Base-by-base conservation (phyloP, 352 stramenopile genomes). In the Globisporangium rhizosaccharum region DNA sequence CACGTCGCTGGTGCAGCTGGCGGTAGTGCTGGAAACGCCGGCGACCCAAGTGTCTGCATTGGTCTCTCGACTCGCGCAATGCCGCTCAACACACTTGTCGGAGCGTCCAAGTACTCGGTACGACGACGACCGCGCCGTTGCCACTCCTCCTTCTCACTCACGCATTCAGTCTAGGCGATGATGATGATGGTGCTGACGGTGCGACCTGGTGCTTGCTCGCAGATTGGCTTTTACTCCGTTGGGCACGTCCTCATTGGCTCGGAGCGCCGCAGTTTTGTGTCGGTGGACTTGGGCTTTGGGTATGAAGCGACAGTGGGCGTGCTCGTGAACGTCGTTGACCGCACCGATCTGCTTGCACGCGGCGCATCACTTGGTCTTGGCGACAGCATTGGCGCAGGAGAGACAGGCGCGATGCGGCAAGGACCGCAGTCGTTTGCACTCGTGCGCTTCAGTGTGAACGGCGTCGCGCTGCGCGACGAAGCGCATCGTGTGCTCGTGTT, bases 181-280 rank as follows among this genome's bases (percentile, higher is more conserved):
- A n/a, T 5, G 3, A n/a, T n/a, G 28, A 20, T 37, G 33, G 18
- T 15, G 25, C 33, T 56, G 30, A 47, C 39, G 42, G 10, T 44
- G 25, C 50, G 28, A 18, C 45, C 23, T 23, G 23, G 23, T 23
- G 51, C 36, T 42, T 44, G 14, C 17, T 44, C 53, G 20, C 69
- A 94, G 85, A 80, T 91, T 57, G 83, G 85, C 44, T 88, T 89
- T 58, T 90, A 91, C 62, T 92, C 83, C 9, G 80, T 84, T 28
- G 85, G 85, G 17, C 82, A 90, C 37, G 77, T 95, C 1, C 69
- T 95, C 15, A 65, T 91, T 18, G 79, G 81, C 1, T 77, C 75
- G 2, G 72, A 90, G 46, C 66, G 76, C 37, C 74, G 78, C 15
- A 70, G 64, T 23, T 87, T 90, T 50, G 63, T 86, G 46, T 65